Percentiles rank a stretch among this genome's conserved stretches.
phyloP scores from a whole-genome alignment of 2,329 filamentous ascomycete genomes.

The Cladophialophora yegresii region DNA sequence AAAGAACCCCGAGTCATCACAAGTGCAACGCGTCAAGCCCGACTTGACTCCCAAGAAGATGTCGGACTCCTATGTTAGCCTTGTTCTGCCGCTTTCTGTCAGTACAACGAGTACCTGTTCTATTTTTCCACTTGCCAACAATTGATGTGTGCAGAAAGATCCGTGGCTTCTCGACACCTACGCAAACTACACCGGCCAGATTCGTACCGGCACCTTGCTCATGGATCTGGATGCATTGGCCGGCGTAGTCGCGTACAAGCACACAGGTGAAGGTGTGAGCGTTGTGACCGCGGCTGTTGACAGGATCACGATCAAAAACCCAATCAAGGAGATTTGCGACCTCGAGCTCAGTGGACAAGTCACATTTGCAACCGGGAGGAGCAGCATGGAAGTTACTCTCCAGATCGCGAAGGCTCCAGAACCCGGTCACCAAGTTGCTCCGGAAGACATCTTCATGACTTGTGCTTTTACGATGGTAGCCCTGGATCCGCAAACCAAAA shows the following conservation, averaged over 20 bases:
- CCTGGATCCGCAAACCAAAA: slow-evolving; percentile 67
- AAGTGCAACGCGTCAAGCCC: slow-evolving; percentile 47
- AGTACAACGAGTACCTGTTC: slow-evolving; percentile 16
- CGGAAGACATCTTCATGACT: slow-evolving; percentile 67
- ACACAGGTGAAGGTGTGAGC: slow-evolving; percentile 65
- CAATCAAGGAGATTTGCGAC: slow-evolving; percentile 75
- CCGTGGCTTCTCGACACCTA: slow-evolving; percentile 78
- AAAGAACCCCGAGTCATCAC: slow-evolving; percentile 33
- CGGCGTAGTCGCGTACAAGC: slow-evolving; percentile 74
- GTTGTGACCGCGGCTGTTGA: slow-evolving; percentile 67
- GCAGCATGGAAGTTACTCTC: slow-evolving; percentile 72
- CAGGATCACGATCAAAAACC: slow-evolving; percentile 67
- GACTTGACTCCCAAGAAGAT: slow-evolving; percentile 67
- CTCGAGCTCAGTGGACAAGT: slow-evolving; percentile 70
- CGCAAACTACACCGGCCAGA: slow-evolving; percentile 73
- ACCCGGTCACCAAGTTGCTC: slow-evolving; percentile 54
- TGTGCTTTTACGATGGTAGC: slow-evolving; percentile 79
- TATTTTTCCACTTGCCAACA: slow-evolving; percentile 6
- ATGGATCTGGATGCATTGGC: slow-evolving; percentile 80
- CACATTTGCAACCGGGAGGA: slow-evolving; percentile 71
- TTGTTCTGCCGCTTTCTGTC: slow-evolving; percentile 49
- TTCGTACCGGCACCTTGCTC: slow-evolving; percentile 70
- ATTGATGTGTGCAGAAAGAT: slow-evolving; percentile 66
- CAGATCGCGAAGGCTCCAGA: slow-evolving; percentile 69
- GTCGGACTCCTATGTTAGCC: slow-evolving; percentile 69